These are phyloP conservation scores for Fusarium brevicatenulatum DNA, from an alignment of 2,329 filamentous ascomycete genomes.

Conservation along the genomic window DNA sequence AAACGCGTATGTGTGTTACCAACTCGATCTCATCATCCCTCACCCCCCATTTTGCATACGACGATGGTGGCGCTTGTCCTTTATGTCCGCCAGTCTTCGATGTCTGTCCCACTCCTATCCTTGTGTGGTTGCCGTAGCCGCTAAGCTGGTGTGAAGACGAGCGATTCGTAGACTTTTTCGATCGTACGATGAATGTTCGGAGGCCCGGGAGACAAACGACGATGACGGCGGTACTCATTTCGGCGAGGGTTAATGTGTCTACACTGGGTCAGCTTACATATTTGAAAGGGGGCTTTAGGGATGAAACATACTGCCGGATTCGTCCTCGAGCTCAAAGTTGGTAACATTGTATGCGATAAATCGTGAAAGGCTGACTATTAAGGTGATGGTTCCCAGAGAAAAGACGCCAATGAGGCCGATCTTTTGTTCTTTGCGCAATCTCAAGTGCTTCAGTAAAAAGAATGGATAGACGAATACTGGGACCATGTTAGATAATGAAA, in stretches of 20 bases:
- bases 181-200: conserved; percentile 6
- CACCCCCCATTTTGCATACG: conserved; percentile 12
- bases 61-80: neutral
- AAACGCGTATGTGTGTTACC: conserved; percentile 10
- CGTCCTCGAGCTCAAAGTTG: conserved; percentile 13
- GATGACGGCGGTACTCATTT: conserved; percentile 15
- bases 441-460: conserved; percentile 12
- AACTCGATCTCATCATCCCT: conserved; percentile 16
- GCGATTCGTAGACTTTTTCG: neutral
- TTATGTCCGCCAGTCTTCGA: neutral
- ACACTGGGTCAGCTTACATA: neutral
- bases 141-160: neutral
- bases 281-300: rapidly evolving
- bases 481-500: neutral
- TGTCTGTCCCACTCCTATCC: neutral
- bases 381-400: conserved; percentile 8
- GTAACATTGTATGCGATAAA: conserved; percentile 19
- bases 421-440: conserved; percentile 8
- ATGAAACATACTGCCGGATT: conserved; percentile 1
- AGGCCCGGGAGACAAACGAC: conserved; percentile 11
- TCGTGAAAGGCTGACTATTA: conserved; percentile 2
- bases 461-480: conserved; percentile 8
- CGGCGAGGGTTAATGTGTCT: conserved; percentile 3
- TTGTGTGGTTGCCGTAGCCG: neutral
- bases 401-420: conserved; percentile 12